Evolutionary conservation across 1,284 basidiomycete genomes (phyloP).

Genomic region (Sporisorium exsertum): DNA sequence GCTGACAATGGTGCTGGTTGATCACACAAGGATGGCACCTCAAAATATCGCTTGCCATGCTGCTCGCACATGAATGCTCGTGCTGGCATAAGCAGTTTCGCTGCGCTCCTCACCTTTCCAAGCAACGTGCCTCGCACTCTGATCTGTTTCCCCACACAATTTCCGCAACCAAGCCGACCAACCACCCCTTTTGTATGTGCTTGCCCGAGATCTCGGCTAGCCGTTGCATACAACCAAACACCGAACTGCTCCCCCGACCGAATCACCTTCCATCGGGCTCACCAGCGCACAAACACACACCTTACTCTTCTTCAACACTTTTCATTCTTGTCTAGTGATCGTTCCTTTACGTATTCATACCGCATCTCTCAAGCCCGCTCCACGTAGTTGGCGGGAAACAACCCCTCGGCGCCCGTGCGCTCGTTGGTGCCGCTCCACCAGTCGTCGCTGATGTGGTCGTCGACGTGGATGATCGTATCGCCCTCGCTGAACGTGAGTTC

Average conservation of each 20-base stretch:
- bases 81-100: too few relatives aligned
- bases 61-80: too few relatives aligned
- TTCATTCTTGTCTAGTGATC: background rate
- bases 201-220: slow-evolving; percentile 7
- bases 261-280: background rate
- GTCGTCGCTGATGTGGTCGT: slow-evolving; percentile 67
- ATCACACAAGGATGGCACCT: too few relatives aligned
- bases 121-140: too few relatives aligned
- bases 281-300: background rate
- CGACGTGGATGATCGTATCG: slow-evolving; percentile 61
- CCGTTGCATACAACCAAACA: background rate
- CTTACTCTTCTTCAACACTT: background rate
- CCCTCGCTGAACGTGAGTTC: slow-evolving; percentile 66
- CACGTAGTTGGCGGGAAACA: slow-evolving; percentile 70
- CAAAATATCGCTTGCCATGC: too few relatives aligned
- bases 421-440: slow-evolving; percentile 68
- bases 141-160: slow-evolving; percentile 5
- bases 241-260: background rate
- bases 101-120: too few relatives aligned
- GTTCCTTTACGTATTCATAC: background rate
- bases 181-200: background rate
- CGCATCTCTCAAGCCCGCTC: slow-evolving; percentile 22
- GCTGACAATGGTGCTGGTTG: too few relatives aligned
- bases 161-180: too few relatives aligned
- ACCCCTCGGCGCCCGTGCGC: slow-evolving; percentile 72